Percentiles rank a stretch among this genome's conserved stretches.
Conservation (phyloP, 768 basidiomycete genomes). For the Mycena olivaceomarginata region DNA sequence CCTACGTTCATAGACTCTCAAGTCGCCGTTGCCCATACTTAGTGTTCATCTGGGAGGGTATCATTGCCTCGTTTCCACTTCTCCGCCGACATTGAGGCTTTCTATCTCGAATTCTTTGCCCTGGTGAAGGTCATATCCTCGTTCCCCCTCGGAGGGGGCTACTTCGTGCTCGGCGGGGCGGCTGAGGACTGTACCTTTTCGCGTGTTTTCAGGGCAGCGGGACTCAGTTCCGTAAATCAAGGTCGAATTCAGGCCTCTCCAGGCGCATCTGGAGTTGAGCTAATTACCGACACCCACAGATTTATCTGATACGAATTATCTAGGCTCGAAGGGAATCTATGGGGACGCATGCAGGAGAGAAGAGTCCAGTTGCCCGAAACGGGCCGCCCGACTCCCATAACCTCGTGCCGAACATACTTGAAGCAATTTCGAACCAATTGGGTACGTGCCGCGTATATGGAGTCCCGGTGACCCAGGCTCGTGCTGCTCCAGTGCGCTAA, state of each 20-base stretch:
- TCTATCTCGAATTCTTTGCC: not conserved
- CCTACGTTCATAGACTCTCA: not conserved
- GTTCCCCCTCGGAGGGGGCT: not conserved
- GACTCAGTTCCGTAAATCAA: not conserved
- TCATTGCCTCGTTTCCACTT: too few species aligned
- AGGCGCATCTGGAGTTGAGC: not conserved
- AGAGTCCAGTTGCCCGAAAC: not conserved
- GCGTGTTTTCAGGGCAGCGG: not conserved
- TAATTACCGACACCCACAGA: not conserved
- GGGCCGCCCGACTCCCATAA: slow-evolving; percentile 22
- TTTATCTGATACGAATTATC: slow-evolving; percentile 1
- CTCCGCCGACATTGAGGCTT: too few species aligned
- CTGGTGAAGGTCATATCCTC: not conserved
- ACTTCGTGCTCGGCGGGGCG: not conserved
- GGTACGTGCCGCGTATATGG: not conserved
- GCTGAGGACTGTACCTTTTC: too few species aligned
- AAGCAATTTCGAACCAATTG: slow-evolving; percentile 18
- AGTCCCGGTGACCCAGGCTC: slow-evolving; percentile 28
- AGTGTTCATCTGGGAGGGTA: too few species aligned
- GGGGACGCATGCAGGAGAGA: not conserved
- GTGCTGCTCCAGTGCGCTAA: slow-evolving; percentile 9
- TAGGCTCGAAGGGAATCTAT: slow-evolving; percentile 1
- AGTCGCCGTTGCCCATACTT: too few species aligned
- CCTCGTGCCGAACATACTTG: not conserved
- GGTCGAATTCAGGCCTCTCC: not conserved